Base-by-base conservation (phyloP, 495 filamentous ascomycete genomes). In the Talaromyces borbonicus region DNA sequence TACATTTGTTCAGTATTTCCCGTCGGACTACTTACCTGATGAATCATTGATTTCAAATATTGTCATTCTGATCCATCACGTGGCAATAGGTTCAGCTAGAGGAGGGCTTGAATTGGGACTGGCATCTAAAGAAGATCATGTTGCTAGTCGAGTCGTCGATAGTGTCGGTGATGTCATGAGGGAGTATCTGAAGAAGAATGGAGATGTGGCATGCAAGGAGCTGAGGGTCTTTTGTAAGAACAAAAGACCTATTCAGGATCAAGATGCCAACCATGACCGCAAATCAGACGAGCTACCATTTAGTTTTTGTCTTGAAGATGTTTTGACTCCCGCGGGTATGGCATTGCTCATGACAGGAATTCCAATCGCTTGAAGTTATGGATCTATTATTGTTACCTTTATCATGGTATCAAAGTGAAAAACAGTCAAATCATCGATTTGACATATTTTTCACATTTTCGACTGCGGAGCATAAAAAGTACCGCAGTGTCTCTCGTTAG, bases 181-280 rank as follows among this genome's bases (percentile, higher is more conserved):
- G 26, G 47, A 49, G 24, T 62, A 60, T 44, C 37, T 62, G 37
- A 15, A 50, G 36, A 56, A 55, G 46, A 60, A 62, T 53, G 59
- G 59, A 29, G 53, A 56, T 33, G 49, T 58, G 30, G 59, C 54
- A 44, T 62, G 56, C 46, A 60, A 60, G 44, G 59, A 62, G 53
- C 49, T 60, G 32, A 54, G 52, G 26, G 50, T 56, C 11, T 58
- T 62, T 44, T 60, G 57, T 50, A 62, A 55, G 50, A 62, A 58
- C 47, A 62, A 60, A 36, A 56, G 41, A 29, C 53, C 51, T 22
- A 56, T 62, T 19, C 53, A 58, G 12, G 51, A 58, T 52, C 52
- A 51, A 35, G 32, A 47, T 26, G 51, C 43, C 29, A 47, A 49
- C 47, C 51, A 55, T 46, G 23, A 36, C n/a, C 22, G 40, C 20